Evolutionary conservation across 2,329 filamentous ascomycete species (phyloP).

Genomic region (Stemphylium vesicarium): DNA sequence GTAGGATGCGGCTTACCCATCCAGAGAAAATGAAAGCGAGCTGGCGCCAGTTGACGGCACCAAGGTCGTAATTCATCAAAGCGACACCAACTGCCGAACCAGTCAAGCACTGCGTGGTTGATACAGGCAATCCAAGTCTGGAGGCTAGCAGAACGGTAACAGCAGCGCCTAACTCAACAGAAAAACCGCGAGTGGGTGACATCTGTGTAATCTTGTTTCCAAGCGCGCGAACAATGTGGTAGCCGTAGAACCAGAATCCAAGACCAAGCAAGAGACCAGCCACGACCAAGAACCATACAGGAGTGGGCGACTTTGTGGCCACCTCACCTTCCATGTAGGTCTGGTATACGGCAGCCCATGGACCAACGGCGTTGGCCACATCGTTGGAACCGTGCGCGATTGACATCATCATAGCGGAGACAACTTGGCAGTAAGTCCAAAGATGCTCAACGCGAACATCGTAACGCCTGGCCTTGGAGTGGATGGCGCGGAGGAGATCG

Average conservation of each 20-base stretch:
- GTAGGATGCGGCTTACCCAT: constrained; percentile 1
- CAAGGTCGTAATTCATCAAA: constrained; percentile 40
- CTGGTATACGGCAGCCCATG: constrained; percentile 67
- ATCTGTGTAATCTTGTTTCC: constrained; percentile 68
- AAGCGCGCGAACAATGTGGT: constrained; percentile 68
- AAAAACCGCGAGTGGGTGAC: constrained; percentile 61
- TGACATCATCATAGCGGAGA: constrained; percentile 71
- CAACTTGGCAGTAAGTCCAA: constrained; percentile 52
- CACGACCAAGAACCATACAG: constrained; percentile 66
- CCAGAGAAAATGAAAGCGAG: constrained; percentile 48
- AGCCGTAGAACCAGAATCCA: constrained; percentile 67
- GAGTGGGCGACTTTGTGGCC: constrained; percentile 57
- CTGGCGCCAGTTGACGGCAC: constrained; percentile 53
- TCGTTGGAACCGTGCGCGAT: constrained; percentile 76
- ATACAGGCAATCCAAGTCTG: constrained; percentile 66
- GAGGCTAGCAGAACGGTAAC: constrained; percentile 70
- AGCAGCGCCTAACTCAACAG: constrained; percentile 52
- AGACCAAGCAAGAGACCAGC: constrained; percentile 61
- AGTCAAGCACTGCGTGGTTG: constrained; percentile 65
- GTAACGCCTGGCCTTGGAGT: constrained; percentile 53
- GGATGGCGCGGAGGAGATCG: constrained; percentile 47
- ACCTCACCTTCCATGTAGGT: constrained; percentile 62
- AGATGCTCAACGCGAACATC: constrained; percentile 57
- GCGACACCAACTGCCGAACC: constrained; percentile 34
- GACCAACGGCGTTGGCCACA: constrained; percentile 61